Conservation (phyloP, 208 protist genomes). For the Trypanosomatidae sp. region DNA sequence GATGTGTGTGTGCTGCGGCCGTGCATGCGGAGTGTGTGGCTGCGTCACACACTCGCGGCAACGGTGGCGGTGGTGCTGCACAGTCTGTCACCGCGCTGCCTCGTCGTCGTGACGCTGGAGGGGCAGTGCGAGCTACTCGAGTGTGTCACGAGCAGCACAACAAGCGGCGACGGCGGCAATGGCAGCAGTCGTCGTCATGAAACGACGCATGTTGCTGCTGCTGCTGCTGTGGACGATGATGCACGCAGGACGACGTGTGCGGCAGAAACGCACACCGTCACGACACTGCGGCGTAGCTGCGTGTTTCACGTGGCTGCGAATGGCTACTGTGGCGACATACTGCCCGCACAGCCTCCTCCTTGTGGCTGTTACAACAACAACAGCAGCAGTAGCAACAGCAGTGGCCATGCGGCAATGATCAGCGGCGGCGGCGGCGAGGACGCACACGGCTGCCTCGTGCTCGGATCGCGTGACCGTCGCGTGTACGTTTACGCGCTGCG, state of each 20-base stretch:
- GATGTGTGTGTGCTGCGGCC: constrained; percentile 62
- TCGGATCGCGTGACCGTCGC: constrained; percentile 62
- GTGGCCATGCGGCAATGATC: too few species aligned
- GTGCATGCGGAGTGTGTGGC: constrained; percentile 43
- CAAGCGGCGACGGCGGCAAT: neutral
- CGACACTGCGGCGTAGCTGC: constrained; percentile 3
- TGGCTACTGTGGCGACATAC: constrained; percentile 58
- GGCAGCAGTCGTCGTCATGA: neutral
- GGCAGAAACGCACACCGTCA: too few species aligned
- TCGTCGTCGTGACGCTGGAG: constrained; percentile 78
- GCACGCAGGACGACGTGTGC: neutral
- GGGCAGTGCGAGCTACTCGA: constrained; percentile 83
- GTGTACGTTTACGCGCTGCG: constrained; percentile 68
- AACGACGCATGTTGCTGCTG: neutral
- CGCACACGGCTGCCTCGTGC: constrained; percentile 28
- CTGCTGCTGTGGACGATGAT: neutral
- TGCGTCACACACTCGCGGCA: constrained; percentile 37
- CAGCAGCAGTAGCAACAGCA: too few species aligned
- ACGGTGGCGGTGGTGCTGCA: constrained; percentile 83
- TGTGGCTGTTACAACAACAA: too few species aligned
- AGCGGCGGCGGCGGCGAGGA: too few species aligned
- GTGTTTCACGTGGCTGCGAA: constrained; percentile 74
- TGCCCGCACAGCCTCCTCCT: too few species aligned
- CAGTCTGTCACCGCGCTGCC: constrained; percentile 12
- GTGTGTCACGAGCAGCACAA: too few species aligned